Evolutionary conservation across 768 basidiomycete genomes (phyloP).

Genomic region (Tremella mesenterica): DNA sequence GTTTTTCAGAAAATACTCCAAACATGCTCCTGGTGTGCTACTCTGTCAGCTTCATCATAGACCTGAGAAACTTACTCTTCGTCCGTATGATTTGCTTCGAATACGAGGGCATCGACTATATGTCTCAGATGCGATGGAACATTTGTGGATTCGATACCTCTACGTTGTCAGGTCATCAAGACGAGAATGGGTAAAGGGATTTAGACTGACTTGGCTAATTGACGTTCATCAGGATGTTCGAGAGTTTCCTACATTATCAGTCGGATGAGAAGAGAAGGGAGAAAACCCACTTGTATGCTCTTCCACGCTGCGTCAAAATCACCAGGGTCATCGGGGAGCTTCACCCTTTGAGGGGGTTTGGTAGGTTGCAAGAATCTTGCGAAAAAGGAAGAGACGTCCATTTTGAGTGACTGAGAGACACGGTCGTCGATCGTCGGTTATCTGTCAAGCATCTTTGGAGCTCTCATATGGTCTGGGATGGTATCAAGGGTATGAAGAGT

Average conservation of each 20-base stretch:
- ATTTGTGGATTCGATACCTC: constrained; percentile 70
- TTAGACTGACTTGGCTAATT: constrained; percentile 50
- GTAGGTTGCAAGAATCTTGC: constrained; percentile 30
- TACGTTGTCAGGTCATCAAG: constrained; percentile 19
- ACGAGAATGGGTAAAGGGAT: neutral
- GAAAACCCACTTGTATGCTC: constrained; percentile 23
- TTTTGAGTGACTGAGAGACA: too few species aligned
- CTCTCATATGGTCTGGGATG: too few species aligned
- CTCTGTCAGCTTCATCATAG: constrained; percentile 3
- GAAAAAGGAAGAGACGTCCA: constrained; percentile 28
- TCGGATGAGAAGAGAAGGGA: neutral
- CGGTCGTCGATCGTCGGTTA: too few species aligned
- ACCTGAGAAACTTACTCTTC: constrained; percentile 56
- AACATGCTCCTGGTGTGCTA: constrained; percentile 76
- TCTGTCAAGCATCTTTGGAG: too few species aligned
- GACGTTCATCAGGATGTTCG: constrained; percentile 79
- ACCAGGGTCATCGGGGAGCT: constrained; percentile 19
- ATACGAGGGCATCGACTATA: constrained; percentile 76
- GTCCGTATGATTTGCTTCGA: constrained; percentile 74
- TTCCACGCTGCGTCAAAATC: constrained; percentile 35
- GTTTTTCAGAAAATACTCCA: constrained; percentile 86
- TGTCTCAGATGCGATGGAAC: constrained; percentile 67
- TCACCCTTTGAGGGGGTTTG: constrained; percentile 7
- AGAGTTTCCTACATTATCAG: constrained; percentile 58
- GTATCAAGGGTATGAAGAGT: too few species aligned